Base-by-base conservation (phyloP, 495 filamentous ascomycete species). In the Penicillium lagena region DNA sequence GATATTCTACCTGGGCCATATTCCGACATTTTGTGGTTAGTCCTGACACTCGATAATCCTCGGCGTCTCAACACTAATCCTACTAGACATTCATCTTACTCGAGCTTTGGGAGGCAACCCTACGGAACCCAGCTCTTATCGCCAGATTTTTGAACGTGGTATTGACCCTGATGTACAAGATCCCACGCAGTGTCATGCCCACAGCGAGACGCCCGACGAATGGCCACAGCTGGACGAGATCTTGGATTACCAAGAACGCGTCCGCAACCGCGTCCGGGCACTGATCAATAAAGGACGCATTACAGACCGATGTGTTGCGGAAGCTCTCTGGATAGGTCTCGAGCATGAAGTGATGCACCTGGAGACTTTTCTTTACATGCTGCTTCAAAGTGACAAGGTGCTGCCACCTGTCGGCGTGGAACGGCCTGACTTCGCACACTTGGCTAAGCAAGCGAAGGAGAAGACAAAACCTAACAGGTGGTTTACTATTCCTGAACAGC, bases 291-390 rank as follows among this genome's bases (percentile, higher is more conserved):
- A 34, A 51, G 53, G 9, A 65, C 64, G 27, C 70, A 9, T 43
- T 64, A 4, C 56, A 72, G 67, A 80, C 40, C 75, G 79, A 22
- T 63, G 69, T 38, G 65, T 96, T 9, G 82, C 76, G 10, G 76
- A 89, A 40, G 83, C 87, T 14, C 68, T 98, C 29, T 98, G 90
- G 90, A 76, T 95, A 40, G 89, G 81, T 0, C 95, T 90, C 56
- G 93, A 98, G 66, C 93, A 98, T 67, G 93, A 96, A 62, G 79
- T 80, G 14, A 95, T 96, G 89, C 93, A 98, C 62, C 66, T 96
- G 29, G 93, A 98, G 67, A 98, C 93, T 0, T 79, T 96, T 39
- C 77, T 98, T 11, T 98, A 98, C 64, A 96, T 96, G 87, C 77
- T 96, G 46, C 51, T 97, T 4, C 93, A 96, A 60, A 95, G 89